Evolutionary conservation across 2,329 filamentous ascomycete species (phyloP).

Genomic region (Ampelomyces quisqualis): DNA sequence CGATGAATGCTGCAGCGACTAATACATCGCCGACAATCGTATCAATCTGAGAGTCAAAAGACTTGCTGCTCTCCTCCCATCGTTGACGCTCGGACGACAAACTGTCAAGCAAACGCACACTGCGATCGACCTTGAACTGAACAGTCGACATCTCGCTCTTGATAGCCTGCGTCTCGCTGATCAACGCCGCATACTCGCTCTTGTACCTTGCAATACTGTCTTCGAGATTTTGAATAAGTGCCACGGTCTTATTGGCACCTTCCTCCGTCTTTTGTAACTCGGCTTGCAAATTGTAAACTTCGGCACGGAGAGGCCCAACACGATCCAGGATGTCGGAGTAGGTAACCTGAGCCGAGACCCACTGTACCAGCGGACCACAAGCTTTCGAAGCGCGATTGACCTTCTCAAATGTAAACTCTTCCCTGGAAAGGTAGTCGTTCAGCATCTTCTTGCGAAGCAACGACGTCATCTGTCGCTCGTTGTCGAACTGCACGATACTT

Average conservation of each 20-base stretch:
- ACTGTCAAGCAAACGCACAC: constrained; percentile 89
- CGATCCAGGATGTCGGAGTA: constrained; percentile 97
- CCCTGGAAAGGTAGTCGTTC: constrained; percentile 85
- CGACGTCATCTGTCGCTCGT: constrained; percentile 90
- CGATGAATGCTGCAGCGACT: constrained; percentile 93
- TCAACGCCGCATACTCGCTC: constrained; percentile 89
- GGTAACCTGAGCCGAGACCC: constrained; percentile 94
- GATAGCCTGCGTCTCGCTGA: constrained; percentile 96
- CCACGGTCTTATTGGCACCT: constrained; percentile 86
- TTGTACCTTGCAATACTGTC: constrained; percentile 93
- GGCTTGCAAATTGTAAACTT: constrained; percentile 84
- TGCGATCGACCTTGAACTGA: constrained; percentile 96
- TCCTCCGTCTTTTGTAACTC: constrained; percentile 90
- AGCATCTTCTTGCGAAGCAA: constrained; percentile 82
- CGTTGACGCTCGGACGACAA: constrained; percentile 88
- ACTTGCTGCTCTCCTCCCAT: constrained; percentile 97
- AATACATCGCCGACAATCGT: constrained; percentile 95
- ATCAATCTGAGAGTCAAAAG: constrained; percentile 96
- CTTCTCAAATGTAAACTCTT: constrained; percentile 94
- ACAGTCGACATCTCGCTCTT: constrained; percentile 95
- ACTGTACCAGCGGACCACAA: constrained; percentile 93
- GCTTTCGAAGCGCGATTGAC: constrained; percentile 96
- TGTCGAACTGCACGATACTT: constrained; percentile 96
- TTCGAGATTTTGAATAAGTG: constrained; percentile 81
- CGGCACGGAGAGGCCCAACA: constrained; percentile 86